Evolutionary conservation across 768 basidiomycete species (phyloP).

Genomic region (Leucocoprinus sp.): DNA sequence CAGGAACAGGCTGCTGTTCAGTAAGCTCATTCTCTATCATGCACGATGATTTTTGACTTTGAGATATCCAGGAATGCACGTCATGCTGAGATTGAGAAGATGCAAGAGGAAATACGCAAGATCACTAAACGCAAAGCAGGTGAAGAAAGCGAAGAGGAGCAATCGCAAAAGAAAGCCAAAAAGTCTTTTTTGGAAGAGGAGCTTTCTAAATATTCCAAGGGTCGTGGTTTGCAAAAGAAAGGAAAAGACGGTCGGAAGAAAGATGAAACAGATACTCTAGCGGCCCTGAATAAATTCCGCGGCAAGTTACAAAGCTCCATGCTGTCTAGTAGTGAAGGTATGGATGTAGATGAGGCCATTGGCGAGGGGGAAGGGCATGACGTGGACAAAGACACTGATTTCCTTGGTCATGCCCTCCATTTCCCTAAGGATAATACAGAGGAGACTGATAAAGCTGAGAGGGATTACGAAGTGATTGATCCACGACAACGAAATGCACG

Average conservation of each 20-base stretch:
- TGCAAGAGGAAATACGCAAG: constrained; percentile 84
- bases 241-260: constrained; percentile 39
- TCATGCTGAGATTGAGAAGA: constrained; percentile 71
- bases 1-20: constrained; percentile 57
- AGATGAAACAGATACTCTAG: constrained; percentile 68
- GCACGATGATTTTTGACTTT: not conserved
- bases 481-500: constrained; percentile 64
- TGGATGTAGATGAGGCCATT: constrained; percentile 13
- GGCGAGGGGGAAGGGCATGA: constrained; percentile 24
- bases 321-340: constrained; percentile 21
- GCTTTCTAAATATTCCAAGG: constrained; percentile 71
- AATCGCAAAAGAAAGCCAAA: constrained; percentile 44
- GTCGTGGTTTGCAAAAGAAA: constrained; percentile 49
- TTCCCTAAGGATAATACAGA: constrained; percentile 78
- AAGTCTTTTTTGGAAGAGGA: constrained; percentile 76
- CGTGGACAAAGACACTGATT: constrained; percentile 64
- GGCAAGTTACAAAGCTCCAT: constrained; percentile 51
- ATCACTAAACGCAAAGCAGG: constrained; percentile 55
- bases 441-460: constrained; percentile 67
- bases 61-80: constrained; percentile 42
- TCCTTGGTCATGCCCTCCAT: constrained; percentile 61
- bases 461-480: constrained; percentile 88
- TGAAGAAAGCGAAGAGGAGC: constrained; percentile 59
- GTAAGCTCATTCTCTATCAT: constrained; percentile 27
- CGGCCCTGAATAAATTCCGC: constrained; percentile 61